Evolutionary conservation across 2,329 filamentous ascomycete species (phyloP), one percentile per base, ranked within the genome.

Genomic region (Xylaria multiplex): DNA sequence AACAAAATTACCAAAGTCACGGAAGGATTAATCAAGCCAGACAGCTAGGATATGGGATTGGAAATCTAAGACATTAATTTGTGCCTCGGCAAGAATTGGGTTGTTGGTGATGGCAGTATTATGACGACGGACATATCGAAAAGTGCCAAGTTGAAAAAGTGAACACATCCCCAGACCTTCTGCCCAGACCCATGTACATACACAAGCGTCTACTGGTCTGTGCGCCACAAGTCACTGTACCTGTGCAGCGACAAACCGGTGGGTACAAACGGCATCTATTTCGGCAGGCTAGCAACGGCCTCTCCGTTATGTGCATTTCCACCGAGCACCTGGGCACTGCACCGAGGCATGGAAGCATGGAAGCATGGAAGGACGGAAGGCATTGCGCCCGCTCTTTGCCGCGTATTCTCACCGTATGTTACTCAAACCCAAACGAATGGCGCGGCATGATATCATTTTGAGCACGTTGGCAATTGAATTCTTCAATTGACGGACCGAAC

Each of bases 231-330:
- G 59, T 37, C 40, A 27, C 27, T 27, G 27, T 27, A 27, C 24
- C 37, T 19, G 49, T 60, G 54, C 49, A 56, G 30, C 22, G n/a
- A 40, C 37, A 14, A 14, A 56, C 30, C 42, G 24, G 35, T 56
- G 49, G 55, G 19, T 54, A 45, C 24, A 19, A 6, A 30, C 49
- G 32, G 37, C 40, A 22, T n/a, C 55, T 32, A 49, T 61, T 56
- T 48, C 65, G 62, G 65, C 48, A 60, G 67, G 68, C 56, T 69
- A 69, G 62, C 62, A 66, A 59, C 68, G 68, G 66, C 68, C 60
- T 68, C 62, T 64, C 63, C 68, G 62, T 68, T 24, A 52, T 35
- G 54, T 55, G 43, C 45, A 49, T 40, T 42, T 66, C 32, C 49
- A 43, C 27, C 24, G 45, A 63, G 35, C 37, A 40, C 37, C 5